phyloP scores from a whole-genome alignment of 106 monocot species.

The Dioscorea zingiberensis region DNA sequence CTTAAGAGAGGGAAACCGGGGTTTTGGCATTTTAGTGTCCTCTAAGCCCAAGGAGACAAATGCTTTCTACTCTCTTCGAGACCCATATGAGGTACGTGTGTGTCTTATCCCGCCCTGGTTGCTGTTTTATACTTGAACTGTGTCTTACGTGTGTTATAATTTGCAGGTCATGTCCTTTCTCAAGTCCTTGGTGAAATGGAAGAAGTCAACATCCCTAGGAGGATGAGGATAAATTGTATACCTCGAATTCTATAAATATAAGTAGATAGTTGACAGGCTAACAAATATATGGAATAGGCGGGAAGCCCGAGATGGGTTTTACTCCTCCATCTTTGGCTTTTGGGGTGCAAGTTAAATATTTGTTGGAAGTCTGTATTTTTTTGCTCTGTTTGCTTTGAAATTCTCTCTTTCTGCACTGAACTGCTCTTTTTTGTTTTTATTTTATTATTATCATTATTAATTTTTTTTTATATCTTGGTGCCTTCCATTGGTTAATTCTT shows the following conservation, averaged over 20 bases:
- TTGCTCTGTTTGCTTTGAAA: too few species aligned
- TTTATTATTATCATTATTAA: too few species aligned
- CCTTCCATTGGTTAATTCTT: too few species aligned
- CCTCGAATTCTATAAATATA: neutral
- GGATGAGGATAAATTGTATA: neutral
- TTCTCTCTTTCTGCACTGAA: too few species aligned
- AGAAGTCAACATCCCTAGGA: neutral
- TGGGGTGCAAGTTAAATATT: neutral
- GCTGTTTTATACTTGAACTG: neutral
- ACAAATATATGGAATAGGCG: neutral
- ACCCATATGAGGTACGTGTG: constrained; percentile 7
- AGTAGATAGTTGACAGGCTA: neutral
- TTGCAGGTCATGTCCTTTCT: constrained; percentile 14
- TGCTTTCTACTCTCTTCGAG: constrained; percentile 15
- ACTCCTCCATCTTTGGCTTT: neutral
- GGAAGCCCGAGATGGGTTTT: neutral
- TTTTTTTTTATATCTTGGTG: too few species aligned
- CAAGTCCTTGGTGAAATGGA: constrained; percentile 15
- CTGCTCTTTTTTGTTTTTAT: too few species aligned
- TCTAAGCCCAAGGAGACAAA: constrained; percentile 15
- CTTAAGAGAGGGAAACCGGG: constrained; percentile 6
- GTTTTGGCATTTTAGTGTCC: constrained; percentile 14
- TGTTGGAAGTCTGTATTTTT: too few species aligned
- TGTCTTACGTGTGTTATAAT: neutral
- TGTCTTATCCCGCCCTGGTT: neutral